Evolutionary conservation across 163 green algal species (phyloP), one percentile per base, ranked within the genome.

Genomic region (Chlamydomonas reinhardtii): DNA sequence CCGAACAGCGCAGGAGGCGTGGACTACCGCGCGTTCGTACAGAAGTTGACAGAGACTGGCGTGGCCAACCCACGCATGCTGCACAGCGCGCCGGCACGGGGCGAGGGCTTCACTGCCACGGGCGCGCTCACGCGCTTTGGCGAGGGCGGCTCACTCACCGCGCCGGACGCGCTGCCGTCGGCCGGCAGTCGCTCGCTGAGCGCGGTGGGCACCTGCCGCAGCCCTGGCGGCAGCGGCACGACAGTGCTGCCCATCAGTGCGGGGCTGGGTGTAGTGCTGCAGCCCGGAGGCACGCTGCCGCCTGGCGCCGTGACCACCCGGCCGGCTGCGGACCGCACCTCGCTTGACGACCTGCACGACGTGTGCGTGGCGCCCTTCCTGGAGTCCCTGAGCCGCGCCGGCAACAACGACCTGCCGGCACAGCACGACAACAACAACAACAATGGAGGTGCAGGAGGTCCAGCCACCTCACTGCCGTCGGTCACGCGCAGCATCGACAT

Each of bases 21-120:
- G 31, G 79, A 85, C 69, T 85, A 85, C 66, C 66, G 68, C n/a
- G 22, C 32, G 31, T 85, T 85, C 34, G 70, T 78, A 2, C 1
- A 8, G 6, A 17, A 27, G 12, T 35, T 82, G 68, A 9, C 77
- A 34, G 68, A 77, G 32, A 5, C 54, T 3, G 65, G 66, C 24
- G 65, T 76, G 31, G 35, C n/a, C 2, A 70, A 76, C 31, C 43
- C 65, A 22, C 65, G 77, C 2, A 35, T 84, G 79, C 37, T 74
- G 34, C 79, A 77, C 69, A 73, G 32, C 32, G 79, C 66, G 34
- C 79, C 79, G 9, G n/a, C 79, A 24, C 43, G 66, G 20, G 52
- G 77, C 17, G 27, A 24, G 17, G 27, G 24, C 32, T 27, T 5
- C 37, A 56, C 6, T 11, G 43, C 8, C 48, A 56, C 12, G 1